Evolutionary conservation across 2,329 filamentous ascomycete genomes (phyloP).

Genomic region (Boeremia exigua): DNA sequence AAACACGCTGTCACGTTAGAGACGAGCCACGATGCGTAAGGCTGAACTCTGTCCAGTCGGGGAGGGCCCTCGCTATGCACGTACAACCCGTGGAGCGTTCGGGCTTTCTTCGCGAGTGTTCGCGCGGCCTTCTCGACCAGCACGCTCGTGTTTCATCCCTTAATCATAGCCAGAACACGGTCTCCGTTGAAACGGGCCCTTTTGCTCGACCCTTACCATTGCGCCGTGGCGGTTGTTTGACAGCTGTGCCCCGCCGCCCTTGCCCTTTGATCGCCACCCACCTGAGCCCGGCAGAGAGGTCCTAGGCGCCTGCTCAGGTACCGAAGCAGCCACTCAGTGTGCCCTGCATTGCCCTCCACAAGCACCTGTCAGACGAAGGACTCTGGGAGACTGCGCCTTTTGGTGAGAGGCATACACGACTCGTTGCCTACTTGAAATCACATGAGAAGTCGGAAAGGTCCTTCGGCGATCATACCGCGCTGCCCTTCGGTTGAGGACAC

Average conservation of each 20-base stretch:
- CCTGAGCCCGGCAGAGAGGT: slow-evolving; percentile 6
- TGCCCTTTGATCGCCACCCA: slow-evolving; percentile 5
- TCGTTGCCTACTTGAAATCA: not conserved
- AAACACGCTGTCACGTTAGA: slow-evolving; percentile 31
- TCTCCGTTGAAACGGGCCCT: slow-evolving; percentile 15
- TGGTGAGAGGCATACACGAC: not conserved
- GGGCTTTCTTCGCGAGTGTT: slow-evolving; percentile 12
- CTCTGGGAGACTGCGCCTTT: not conserved
- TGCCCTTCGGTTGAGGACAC: slow-evolving; percentile 3
- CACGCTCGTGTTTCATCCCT: slow-evolving; percentile 16
- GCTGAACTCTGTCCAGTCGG: slow-evolving; percentile 19
- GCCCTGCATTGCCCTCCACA: slow-evolving; percentile 5
- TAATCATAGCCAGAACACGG: slow-evolving; percentile 13
- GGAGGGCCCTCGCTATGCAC: slow-evolving; percentile 29
- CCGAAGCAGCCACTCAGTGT: slow-evolving; percentile 1
- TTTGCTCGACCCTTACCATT: slow-evolving; percentile 11
- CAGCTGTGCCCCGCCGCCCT: slow-evolving; percentile 17
- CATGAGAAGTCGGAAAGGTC: not conserved
- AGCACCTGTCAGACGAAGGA: not conserved
- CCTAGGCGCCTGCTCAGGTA: not conserved
- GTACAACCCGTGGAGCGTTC: slow-evolving; percentile 27
- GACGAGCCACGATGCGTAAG: slow-evolving; percentile 24
- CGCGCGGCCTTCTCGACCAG: slow-evolving; percentile 7
- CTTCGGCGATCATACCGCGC: not conserved
- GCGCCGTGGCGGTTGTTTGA: slow-evolving; percentile 16